Conservation (phyloP, 1,284 basidiomycete genomes). For the Rhodotorula glutinis region DNA sequence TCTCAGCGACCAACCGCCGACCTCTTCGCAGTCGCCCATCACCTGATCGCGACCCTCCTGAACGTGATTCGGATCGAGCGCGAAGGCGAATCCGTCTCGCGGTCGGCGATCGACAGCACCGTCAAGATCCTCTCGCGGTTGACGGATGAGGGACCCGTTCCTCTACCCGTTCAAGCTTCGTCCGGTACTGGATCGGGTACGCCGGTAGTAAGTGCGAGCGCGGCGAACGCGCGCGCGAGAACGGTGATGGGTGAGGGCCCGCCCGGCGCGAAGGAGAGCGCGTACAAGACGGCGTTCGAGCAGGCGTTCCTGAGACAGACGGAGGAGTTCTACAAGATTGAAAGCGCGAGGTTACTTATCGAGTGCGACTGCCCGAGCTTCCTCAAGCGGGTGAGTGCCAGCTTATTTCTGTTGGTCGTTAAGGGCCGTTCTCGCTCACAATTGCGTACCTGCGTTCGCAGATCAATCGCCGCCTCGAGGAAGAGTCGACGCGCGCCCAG, state of each 20-base stretch:
- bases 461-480: constrained; percentile 77
- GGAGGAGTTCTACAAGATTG: constrained; percentile 71
- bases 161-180: constrained; percentile 29
- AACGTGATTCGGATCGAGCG: constrained; percentile 87
- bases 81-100: constrained; percentile 84
- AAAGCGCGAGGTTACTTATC: constrained; percentile 69
- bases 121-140: constrained; percentile 81
- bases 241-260: constrained; percentile 37
- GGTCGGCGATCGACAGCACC: constrained; percentile 83
- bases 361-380: constrained; percentile 79
- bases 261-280: constrained; percentile 51
- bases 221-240: constrained; percentile 7
- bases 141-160: constrained; percentile 48
- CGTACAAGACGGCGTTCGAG: constrained; percentile 85
- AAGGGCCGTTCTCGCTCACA: too few species aligned
- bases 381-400: constrained; percentile 61
- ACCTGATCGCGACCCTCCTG: constrained; percentile 76
- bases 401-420: neutral
- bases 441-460: constrained; percentile 47
- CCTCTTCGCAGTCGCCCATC: constrained; percentile 67
- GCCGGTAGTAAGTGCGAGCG: constrained; percentile 42
- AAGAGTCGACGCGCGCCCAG: constrained; percentile 82
- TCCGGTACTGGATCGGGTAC: constrained; percentile 25
- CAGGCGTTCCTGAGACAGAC: constrained; percentile 76
- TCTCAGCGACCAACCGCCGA: constrained; percentile 40